A percentile compares a stretch with the other conserved stretches of the same genome.
Evolutionary conservation across 1,284 basidiomycete species (phyloP).

Genomic region (Ganoderma lingzhi): DNA sequence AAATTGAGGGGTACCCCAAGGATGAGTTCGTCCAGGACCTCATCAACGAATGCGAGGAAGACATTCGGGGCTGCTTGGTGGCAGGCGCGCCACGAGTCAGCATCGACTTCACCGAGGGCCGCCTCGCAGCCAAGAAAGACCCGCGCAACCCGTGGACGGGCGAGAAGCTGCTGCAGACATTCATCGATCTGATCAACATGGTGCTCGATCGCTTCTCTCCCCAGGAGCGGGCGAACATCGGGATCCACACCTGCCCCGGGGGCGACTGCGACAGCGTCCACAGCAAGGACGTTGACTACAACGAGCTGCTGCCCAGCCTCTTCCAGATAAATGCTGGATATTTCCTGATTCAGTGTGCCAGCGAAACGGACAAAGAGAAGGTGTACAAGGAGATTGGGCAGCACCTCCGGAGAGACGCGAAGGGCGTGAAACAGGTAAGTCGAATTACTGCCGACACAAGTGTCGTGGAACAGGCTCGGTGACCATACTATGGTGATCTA

Average conservation of each 20-base stretch:
- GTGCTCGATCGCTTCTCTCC: not conserved
- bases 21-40: not conserved
- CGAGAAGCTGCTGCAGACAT: not conserved
- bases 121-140: conserved; percentile 5
- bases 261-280: conserved; percentile 5
- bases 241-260: not conserved
- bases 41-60: conserved; percentile 1
- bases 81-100: not conserved
- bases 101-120: conserved; percentile 5
- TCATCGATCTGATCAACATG: not conserved
- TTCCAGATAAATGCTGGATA: conserved; percentile 4
- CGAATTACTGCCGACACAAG: not conserved
- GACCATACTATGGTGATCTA: not conserved
- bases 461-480: not conserved
- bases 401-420: not conserved
- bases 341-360: not conserved
- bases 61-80: not conserved
- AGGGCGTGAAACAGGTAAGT: not conserved
- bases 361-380: not conserved
- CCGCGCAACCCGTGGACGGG: conserved; percentile 2
- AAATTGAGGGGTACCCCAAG: not conserved
- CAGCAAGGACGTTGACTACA: not conserved
- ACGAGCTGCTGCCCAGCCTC: conserved; percentile 3
- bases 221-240: not conserved
- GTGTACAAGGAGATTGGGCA: conserved; percentile 5